These are phyloP conservation scores for Reticulascus tulasneorum DNA, from an alignment of 2,329 filamentous ascomycete genomes.

Conservation along the genomic window DNA sequence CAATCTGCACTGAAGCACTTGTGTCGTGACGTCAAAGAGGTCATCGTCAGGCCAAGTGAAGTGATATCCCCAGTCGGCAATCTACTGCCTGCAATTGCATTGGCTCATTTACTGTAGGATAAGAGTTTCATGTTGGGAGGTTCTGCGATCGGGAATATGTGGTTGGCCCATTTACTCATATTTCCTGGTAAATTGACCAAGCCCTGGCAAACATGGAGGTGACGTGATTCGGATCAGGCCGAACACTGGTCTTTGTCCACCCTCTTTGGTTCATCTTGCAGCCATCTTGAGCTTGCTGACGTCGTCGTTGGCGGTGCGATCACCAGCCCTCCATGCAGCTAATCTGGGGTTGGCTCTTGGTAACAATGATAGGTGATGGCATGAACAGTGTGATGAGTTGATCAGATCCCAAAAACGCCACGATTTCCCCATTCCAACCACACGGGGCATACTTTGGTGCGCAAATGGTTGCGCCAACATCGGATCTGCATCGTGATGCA, in stretches of 20 bases:
- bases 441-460: no score
- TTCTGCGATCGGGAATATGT: slow-evolving; percentile 2
- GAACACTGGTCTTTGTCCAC: no score
- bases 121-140: slow-evolving; percentile 19
- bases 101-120: slow-evolving; percentile 11
- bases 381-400: not conserved
- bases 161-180: not conserved
- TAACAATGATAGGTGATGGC: not conserved
- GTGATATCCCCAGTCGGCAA: no score
- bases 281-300: no score
- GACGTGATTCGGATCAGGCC: slow-evolving; percentile 1
- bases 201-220: not conserved
- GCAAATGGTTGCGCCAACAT: not conserved
- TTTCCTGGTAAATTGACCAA: not conserved
- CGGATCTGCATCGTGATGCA: slow-evolving; percentile 5
- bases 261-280: no score
- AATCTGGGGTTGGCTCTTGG: not conserved
- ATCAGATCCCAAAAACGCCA: not conserved
- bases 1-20: no score
- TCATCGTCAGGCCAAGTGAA: no score
- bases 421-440: not conserved
- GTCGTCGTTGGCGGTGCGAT: no score
- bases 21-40: no score
- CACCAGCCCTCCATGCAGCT: no score
- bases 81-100: no score